Evolutionary conservation across 352 stramenopile genomes (phyloP), one percentile per base, ranked within the genome.

Genomic region (Globisporangium spinosum): DNA sequence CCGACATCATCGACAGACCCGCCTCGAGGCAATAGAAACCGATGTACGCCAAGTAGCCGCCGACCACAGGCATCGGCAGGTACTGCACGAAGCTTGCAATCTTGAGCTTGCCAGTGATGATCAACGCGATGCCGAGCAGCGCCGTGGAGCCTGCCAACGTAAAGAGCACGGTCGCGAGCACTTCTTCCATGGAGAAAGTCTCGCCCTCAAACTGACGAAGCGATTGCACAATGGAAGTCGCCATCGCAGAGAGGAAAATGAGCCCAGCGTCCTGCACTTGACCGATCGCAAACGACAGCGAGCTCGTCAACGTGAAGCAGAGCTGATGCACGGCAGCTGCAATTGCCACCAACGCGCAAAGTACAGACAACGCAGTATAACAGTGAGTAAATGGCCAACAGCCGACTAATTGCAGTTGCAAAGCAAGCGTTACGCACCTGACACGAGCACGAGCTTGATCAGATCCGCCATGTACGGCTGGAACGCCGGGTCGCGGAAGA

Each of bases 231-330:
- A 98, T 98, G 25, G 82, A 89, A 25, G 79, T 91, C 12, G 97
- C 93, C 85, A 99, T 99, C 54, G 87, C 85, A 22, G 87, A 97
- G 56, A 99, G 83, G 79, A 99, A 99, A 67, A 99, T 99, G n/a
- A 99, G 83, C 0, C 98, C 98, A 2, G 97, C 97, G 76, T 99
- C 97, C 74, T 99, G 98, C 3, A 99, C 98, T 77, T 98, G 97
- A 2, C 97, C 98, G 56, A 99, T 97, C 2, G 98, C 97, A 77
- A 99, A 99, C 7, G 93, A 89, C 59, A 99, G 82, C 40, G 90
- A 94, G 64, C 89, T 98, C 57, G 96, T 91, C 22, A 86, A 73
- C 3, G 87, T 95, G 70, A 95, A 95, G 69, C 83, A 93, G 58
- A 92, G 68, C 73, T 95, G 87, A 68, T 95, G 87, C 49, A 95